Conservation (phyloP, 192 early-diverging fungal species). For the Allomyces arbusculus region DNA sequence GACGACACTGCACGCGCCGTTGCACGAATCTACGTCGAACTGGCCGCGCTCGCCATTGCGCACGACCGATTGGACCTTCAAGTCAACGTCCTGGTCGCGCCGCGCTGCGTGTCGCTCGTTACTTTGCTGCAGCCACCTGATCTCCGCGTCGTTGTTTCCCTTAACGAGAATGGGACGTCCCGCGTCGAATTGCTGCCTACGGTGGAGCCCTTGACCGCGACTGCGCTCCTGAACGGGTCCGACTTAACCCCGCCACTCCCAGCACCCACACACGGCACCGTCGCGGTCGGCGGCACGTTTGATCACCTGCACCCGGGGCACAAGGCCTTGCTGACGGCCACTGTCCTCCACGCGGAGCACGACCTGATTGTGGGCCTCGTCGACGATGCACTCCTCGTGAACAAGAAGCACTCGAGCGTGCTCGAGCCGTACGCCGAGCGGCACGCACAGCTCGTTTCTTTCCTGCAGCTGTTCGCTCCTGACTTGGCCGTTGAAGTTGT, state of each 20-base stretch:
- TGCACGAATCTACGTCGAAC: background rate
- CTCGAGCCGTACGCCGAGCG: constrained; percentile 47
- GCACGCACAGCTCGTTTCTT: constrained; percentile 31
- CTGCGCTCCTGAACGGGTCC: too few relatives aligned
- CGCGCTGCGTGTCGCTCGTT: background rate
- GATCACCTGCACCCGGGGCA: constrained; percentile 92
- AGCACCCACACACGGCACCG: constrained; percentile 8
- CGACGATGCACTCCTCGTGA: constrained; percentile 40
- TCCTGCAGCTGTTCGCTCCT: constrained; percentile 28
- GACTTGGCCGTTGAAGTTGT: constrained; percentile 29
- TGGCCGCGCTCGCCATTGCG: background rate
- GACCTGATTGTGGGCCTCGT: constrained; percentile 5
- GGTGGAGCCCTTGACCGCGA: too few relatives aligned
- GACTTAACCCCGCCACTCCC: background rate
- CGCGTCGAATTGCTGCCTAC: background rate
- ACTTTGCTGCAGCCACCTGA: background rate
- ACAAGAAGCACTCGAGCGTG: constrained; percentile 44
- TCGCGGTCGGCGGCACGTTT: constrained; percentile 83
- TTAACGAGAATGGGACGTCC: background rate
- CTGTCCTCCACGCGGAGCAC: constrained; percentile 14
- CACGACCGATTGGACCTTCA: background rate
- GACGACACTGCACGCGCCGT: background rate
- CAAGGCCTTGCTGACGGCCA: constrained; percentile 73
- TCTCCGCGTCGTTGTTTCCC: background rate
- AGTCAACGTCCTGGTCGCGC: background rate